Conservation (phyloP, 2,329 filamentous ascomycete species). For the Gyromitra esculenta region DNA sequence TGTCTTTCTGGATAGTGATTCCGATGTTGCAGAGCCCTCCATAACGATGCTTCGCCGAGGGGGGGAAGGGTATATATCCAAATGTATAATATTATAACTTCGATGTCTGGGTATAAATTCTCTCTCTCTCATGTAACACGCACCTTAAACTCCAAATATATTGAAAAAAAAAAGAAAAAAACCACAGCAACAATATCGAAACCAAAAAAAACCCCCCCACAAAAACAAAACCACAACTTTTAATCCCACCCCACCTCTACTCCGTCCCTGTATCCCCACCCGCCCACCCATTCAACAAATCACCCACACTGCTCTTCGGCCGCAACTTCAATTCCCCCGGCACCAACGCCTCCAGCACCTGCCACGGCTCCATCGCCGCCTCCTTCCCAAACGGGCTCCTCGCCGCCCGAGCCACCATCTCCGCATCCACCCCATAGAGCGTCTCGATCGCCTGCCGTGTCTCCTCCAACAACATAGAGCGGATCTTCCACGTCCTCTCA, state of each 20-base stretch:
- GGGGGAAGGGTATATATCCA: background rate
- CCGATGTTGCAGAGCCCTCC: background rate
- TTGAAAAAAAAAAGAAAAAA: constrained; percentile 1
- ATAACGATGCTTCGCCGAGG: background rate
- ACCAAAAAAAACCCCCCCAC: background rate
- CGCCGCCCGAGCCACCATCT: constrained; percentile 18
- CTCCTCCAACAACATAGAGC: constrained; percentile 25
- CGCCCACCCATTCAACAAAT: constrained; percentile 29
- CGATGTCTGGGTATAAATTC: constrained; percentile 1
- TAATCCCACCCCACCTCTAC: background rate
- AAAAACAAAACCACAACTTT: background rate
- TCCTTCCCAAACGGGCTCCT: constrained; percentile 30
- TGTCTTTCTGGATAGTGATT: background rate
- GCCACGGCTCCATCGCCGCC: constrained; percentile 30
- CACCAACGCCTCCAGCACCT: constrained; percentile 22
- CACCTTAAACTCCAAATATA: constrained; percentile 23
- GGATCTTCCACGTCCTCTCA: constrained; percentile 25
- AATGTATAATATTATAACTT: constrained; percentile 15
- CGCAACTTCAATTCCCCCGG: constrained; percentile 1
- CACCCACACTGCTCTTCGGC: constrained; percentile 13
- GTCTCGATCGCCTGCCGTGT: constrained; percentile 14
- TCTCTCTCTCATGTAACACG: background rate
- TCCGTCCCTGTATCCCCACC: background rate
- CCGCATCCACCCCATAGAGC: constrained; percentile 22
- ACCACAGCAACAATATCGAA: background rate